Base-by-base conservation (phyloP, 371 early-diverging fungal genomes). In the Choanephora cucurbitarum region DNA sequence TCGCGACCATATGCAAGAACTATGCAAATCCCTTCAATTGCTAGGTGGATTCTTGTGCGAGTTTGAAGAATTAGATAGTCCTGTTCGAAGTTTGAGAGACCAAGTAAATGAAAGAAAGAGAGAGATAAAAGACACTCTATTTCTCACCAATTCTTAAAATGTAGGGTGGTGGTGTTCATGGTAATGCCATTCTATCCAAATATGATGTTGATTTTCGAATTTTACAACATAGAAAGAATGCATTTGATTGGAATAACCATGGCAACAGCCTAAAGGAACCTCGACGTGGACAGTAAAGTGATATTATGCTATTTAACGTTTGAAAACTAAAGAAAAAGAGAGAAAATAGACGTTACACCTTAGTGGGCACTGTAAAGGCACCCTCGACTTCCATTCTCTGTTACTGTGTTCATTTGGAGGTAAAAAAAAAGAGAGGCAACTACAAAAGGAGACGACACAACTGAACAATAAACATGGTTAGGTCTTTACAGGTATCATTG, bases 121-220 rank as follows among this genome's bases (percentile, higher is more conserved):
- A 23, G 24, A 3, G n/a, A 31, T 22, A 31, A 34, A 10, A 48
- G 41, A 7, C 17, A 39, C 10, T 10, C 15, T 5, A 32, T n/a
- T 6, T 18, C n/a, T 52, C 15, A 1, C 37, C 14, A 32, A 10
- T 19, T 15, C 54, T 19, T 42, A 19, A 24, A 52, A 34, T 69
- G 44, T 65, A 86, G 76, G 92, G 92, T 19, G 91, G 92, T 10
- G 92, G 92, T 3, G 66, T 89, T 2, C 92, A 93, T 65, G 93
- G 91, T 3, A 93, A 92, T 64, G 91, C 92, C 0, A 88, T 93
- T n/a, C 66, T 87, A 41, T 82, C 87, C 5, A 85, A 79, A 55
- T 80, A 81, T 60, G 86, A 87, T 49, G 66, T 92, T 59, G 71
- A 71, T 4, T 82, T 85, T 48, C 64, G 84, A 17, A 81, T 79